Conservation (phyloP, 176 grass and related monocot species). For the Ampelocalamus luodianensis region DNA sequence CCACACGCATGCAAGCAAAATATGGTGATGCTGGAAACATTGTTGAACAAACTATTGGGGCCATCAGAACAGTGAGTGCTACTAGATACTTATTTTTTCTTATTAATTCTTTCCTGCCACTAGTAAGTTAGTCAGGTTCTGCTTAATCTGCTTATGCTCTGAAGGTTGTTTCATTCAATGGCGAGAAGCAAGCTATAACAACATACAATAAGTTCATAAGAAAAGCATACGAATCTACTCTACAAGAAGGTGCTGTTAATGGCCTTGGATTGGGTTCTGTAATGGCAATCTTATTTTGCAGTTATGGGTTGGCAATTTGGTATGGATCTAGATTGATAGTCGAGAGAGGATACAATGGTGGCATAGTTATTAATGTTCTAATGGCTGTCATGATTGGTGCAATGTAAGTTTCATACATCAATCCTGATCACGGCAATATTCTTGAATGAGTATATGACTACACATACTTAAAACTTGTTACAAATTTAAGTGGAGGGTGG, state of each 20-base stretch:
- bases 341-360: constrained; percentile 77
- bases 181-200: constrained; percentile 65
- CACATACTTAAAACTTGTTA: constrained; percentile 3
- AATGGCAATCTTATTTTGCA: constrained; percentile 64
- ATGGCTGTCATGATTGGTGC: no score
- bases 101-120: neutral
- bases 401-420: constrained; percentile 42
- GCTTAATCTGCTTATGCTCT: constrained; percentile 9
- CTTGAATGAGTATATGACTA: constrained; percentile 1
- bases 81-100: neutral
- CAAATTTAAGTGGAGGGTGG: neutral
- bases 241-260: constrained; percentile 55
- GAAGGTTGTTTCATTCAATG: constrained; percentile 82
- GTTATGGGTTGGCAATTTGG: constrained; percentile 77
- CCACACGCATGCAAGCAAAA: constrained; percentile 60
- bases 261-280: constrained; percentile 66
- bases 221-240: constrained; percentile 58
- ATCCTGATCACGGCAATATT: constrained; percentile 5
- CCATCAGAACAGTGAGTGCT: constrained; percentile 71
- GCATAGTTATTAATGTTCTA: no score
- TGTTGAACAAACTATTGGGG: constrained; percentile 74
- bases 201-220: constrained; percentile 68
- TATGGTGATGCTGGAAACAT: constrained; percentile 75
- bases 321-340: constrained; percentile 78
- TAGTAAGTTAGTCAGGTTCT: neutral